Conservation (phyloP, 768 basidiomycete species). For the Daedaleopsis sinensis region DNA sequence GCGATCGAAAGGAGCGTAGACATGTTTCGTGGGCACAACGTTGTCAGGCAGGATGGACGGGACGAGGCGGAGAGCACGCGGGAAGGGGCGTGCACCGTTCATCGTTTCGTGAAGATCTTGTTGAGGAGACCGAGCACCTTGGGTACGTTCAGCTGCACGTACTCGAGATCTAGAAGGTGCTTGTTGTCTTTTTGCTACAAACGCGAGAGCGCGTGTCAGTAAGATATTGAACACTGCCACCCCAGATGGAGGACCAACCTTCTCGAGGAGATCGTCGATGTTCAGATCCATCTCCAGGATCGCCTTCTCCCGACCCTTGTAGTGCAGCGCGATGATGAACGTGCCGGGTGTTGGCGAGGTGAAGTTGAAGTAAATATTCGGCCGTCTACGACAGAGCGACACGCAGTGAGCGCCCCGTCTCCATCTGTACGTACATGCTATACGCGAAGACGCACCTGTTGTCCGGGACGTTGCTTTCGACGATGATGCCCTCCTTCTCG, state of each 20-base stretch:
- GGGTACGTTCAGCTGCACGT: conserved; percentile 95
- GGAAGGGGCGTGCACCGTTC: conserved; percentile 30
- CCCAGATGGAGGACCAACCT: conserved; percentile 54
- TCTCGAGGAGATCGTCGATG: conserved; percentile 96
- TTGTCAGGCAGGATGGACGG: background rate
- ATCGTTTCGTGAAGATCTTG: conserved; percentile 92
- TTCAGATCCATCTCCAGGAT: conserved; percentile 99
- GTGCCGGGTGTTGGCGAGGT: conserved; percentile 97
- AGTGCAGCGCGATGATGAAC: conserved; percentile 98
- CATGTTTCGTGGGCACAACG: conserved; percentile 1
- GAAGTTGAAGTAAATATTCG: conserved; percentile 99
- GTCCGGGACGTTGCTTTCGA: conserved; percentile 98
- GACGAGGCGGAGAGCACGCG: background rate
- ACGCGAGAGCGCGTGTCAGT: conserved; percentile 10
- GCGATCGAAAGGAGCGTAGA: conserved; percentile 10
- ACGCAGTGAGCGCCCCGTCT: conserved; percentile 13
- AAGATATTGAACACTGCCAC: background rate
- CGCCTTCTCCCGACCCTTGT: conserved; percentile 98
- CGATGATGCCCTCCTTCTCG: conserved; percentile 99
- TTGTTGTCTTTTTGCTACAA: conserved; percentile 98
- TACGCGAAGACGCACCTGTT: conserved; percentile 66
- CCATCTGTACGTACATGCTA: background rate
- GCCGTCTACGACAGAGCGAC: conserved; percentile 57
- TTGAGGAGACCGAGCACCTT: conserved; percentile 91
- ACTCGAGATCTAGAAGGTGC: conserved; percentile 93